phyloP scores from a whole-genome alignment of 1,139 yeast species.

The Lodderomyces pseudojiufengensis region DNA sequence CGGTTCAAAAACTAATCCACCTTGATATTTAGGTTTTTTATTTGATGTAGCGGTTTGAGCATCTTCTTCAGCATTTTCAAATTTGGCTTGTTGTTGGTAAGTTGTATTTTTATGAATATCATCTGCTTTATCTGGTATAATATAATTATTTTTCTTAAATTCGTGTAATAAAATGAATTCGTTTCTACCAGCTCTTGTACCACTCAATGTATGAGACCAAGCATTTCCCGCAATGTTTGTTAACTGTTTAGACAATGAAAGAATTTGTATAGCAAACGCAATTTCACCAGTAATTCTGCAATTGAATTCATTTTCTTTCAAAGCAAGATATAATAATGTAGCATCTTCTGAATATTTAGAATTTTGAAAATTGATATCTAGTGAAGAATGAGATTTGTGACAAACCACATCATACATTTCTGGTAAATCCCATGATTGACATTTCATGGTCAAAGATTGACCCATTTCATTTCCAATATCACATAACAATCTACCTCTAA shows the following conservation, averaged over 20 bases:
- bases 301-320: constrained; percentile 65
- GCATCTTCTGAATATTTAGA: constrained; percentile 69
- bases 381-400: constrained; percentile 53
- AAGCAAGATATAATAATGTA: constrained; percentile 59
- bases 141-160: constrained; percentile 72
- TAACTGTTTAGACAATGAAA: constrained; percentile 85
- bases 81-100: constrained; percentile 35
- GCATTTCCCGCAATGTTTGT: constrained; percentile 96
- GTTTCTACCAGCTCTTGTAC: constrained; percentile 95
- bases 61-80: constrained; percentile 44
- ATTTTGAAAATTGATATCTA: constrained; percentile 72
- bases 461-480: constrained; percentile 96
- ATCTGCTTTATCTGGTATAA: constrained; percentile 85
- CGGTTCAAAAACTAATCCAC: constrained; percentile 97
- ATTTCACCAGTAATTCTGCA: constrained; percentile 74
- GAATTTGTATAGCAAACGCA: constrained; percentile 77
- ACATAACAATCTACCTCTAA: constrained; percentile 85
- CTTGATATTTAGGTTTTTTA: constrained; percentile 83
- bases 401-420: constrained; percentile 87
- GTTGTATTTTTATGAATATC: constrained; percentile 43
- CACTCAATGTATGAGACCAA: constrained; percentile 92
- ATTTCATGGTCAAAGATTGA: constrained; percentile 82
- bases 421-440: constrained; percentile 93
- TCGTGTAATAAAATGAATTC: constrained; percentile 92
- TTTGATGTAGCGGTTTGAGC: constrained; percentile 50